Evolutionary conservation across 23 red algal genomes (phyloP).

Genomic region (Gracilaria caudata): DNA sequence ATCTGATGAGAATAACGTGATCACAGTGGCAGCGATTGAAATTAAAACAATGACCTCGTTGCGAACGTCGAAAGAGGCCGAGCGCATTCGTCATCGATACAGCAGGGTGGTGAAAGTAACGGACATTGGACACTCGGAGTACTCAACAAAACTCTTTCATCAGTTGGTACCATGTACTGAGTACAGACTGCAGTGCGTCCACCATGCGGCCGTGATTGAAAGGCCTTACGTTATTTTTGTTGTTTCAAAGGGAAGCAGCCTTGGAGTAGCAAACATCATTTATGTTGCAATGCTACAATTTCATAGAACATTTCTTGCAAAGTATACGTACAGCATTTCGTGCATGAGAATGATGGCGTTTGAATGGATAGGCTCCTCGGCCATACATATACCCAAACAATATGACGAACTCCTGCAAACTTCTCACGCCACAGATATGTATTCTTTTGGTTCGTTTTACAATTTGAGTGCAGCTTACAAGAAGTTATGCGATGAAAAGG

Average conservation of each 20-base stretch:
- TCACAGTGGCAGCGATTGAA: too few relatives aligned
- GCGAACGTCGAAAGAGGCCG: too few relatives aligned
- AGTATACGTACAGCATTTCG: neutral
- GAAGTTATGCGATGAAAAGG: too few relatives aligned
- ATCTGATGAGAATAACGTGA: too few relatives aligned
- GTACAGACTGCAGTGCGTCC: too few relatives aligned
- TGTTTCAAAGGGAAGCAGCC: neutral
- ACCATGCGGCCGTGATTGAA: too few relatives aligned
- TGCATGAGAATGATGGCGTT: neutral
- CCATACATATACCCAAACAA: neutral
- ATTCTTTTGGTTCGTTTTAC: constrained; percentile 9
- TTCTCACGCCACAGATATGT: neutral
- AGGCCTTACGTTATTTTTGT: constrained; percentile 11
- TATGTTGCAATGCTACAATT: neutral
- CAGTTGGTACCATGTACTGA: too few relatives aligned
- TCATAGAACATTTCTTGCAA: neutral
- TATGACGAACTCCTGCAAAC: neutral
- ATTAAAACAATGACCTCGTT: too few relatives aligned
- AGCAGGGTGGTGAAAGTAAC: too few relatives aligned
- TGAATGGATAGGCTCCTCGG: neutral
- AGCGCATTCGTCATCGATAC: too few relatives aligned
- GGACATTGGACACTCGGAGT: too few relatives aligned
- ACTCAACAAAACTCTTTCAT: too few relatives aligned
- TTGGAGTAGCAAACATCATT: neutral
- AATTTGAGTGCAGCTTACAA: neutral